phyloP scores from a whole-genome alignment of 2,329 filamentous ascomycete genomes.

The Colletotrichum chlorophyti region DNA sequence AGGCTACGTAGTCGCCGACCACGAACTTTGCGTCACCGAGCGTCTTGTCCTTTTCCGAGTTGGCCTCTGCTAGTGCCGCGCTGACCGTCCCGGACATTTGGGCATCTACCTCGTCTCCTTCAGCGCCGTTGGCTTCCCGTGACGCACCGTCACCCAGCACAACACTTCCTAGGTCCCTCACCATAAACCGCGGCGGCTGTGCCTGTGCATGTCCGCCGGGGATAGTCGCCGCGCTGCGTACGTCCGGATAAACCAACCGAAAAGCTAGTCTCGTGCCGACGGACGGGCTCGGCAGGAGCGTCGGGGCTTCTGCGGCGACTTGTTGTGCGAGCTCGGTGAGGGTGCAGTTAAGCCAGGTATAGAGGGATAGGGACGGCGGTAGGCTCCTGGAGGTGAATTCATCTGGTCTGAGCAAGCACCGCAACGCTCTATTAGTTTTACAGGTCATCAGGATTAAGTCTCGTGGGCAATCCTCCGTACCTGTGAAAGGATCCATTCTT shows the following conservation, averaged over 20 bases:
- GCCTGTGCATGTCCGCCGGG: slow-evolving; percentile 44
- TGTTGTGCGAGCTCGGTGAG: slow-evolving; percentile 82
- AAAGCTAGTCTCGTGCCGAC: slow-evolving; percentile 88
- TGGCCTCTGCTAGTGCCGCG: background rate
- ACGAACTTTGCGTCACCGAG: slow-evolving; percentile 81
- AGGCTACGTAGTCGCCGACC: slow-evolving; percentile 87
- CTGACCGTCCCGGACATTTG: slow-evolving; percentile 29
- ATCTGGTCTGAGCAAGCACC: slow-evolving; percentile 58
- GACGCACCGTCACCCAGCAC: slow-evolving; percentile 65
- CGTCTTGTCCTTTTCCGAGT: slow-evolving; percentile 63
- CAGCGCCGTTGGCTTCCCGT: slow-evolving; percentile 48
- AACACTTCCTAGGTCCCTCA: slow-evolving; percentile 83
- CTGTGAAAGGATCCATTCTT: slow-evolving; percentile 75
- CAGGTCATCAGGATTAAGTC: slow-evolving; percentile 21
- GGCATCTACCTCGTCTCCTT: slow-evolving; percentile 34
- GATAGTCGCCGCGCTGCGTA: slow-evolving; percentile 42
- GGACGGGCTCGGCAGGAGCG: slow-evolving; percentile 73
- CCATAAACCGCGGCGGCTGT: slow-evolving; percentile 66
- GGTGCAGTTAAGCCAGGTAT: slow-evolving; percentile 85
- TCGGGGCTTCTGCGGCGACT: slow-evolving; percentile 66
- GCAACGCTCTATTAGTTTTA: background rate
- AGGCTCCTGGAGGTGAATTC: slow-evolving; percentile 70
- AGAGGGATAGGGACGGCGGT: slow-evolving; percentile 76
- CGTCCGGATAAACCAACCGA: slow-evolving; percentile 84
- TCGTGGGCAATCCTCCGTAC: slow-evolving; percentile 45